These are phyloP conservation scores for Ascochyta fabae DNA, from an alignment of 2,329 filamentous ascomycete genomes.

Conservation along the genomic window DNA sequence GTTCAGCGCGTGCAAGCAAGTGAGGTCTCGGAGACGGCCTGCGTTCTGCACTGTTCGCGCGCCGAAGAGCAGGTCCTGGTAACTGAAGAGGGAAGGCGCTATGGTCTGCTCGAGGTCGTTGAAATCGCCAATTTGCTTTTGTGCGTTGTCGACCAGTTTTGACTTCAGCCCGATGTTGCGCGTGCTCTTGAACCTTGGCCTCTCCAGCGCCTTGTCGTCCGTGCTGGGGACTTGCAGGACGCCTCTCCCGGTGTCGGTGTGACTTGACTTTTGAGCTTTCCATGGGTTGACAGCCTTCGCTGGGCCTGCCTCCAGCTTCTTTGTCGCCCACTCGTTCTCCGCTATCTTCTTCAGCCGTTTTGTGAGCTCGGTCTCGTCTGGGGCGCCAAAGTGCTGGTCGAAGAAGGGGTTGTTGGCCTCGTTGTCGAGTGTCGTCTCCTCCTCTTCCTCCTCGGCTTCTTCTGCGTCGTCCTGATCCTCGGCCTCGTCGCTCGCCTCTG, in stretches of 20 bases:
- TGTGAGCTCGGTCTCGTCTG: constrained; percentile 67
- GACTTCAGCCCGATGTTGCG: constrained; percentile 44
- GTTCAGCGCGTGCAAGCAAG: constrained; percentile 85
- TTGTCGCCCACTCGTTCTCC: constrained; percentile 57
- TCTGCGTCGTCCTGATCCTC: constrained; percentile 24
- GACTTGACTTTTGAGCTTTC: constrained; percentile 49
- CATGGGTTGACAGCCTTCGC: constrained; percentile 52
- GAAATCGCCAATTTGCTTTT: constrained; percentile 56
- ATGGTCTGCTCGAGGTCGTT: constrained; percentile 68
- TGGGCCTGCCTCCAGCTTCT: constrained; percentile 40
- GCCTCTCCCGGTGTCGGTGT: constrained; percentile 35
- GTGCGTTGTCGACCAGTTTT: constrained; percentile 39
- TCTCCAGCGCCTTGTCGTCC: constrained; percentile 22
- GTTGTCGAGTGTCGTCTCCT: constrained; percentile 50
- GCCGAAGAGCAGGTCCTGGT: constrained; percentile 80
- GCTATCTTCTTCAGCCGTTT: constrained; percentile 57
- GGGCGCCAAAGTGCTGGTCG: constrained; percentile 76
- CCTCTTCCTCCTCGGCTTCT: constrained; percentile 23
- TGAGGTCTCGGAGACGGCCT: constrained; percentile 70
- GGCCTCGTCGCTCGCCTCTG: constrained; percentile 14
- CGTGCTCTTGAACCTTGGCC: constrained; percentile 32
- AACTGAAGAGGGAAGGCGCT: constrained; percentile 77
- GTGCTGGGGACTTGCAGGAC: constrained; percentile 35
- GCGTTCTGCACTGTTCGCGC: constrained; percentile 74
- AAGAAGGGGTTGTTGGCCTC: constrained; percentile 65